Evolutionary conservation across 768 basidiomycete genomes (phyloP).

Genomic region (Phallus indusiatus): DNA sequence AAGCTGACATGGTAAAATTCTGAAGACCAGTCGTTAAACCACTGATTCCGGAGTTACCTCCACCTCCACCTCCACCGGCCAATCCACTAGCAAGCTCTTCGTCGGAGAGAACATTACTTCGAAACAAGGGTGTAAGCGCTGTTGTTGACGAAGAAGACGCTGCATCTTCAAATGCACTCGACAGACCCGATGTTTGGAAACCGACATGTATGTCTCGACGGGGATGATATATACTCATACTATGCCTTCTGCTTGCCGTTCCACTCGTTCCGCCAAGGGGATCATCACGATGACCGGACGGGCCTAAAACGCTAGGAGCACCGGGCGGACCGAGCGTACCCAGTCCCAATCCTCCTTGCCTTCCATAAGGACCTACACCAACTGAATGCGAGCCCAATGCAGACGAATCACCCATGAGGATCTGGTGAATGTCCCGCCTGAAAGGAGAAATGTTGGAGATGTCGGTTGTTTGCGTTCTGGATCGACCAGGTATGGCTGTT

Average conservation of each 20-base stretch:
- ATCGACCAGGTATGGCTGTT: conserved; percentile 24
- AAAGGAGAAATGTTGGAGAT: conserved; percentile 79
- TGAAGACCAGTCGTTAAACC: conserved; percentile 42
- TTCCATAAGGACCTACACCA: conserved; percentile 42
- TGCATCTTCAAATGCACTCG: conserved; percentile 33
- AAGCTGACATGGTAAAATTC: conserved; percentile 1
- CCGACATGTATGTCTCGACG: conserved; percentile 56
- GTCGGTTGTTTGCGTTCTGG: conserved; percentile 34
- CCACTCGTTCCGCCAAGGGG: conserved; percentile 50
- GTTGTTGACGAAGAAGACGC: background rate
- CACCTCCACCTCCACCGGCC: conserved; percentile 17
- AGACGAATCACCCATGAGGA: conserved; percentile 63
- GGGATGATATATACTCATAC: conserved; percentile 76
- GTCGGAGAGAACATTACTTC: conserved; percentile 45
- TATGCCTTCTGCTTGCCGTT: conserved; percentile 74
- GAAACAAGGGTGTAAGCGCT: conserved; percentile 1
- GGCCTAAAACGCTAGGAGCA: conserved; percentile 28
- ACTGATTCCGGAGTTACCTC: background rate
- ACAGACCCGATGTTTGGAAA: conserved; percentile 49
- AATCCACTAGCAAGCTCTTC: conserved; percentile 74
- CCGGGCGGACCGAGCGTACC: background rate
- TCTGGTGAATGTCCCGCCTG: conserved; percentile 73
- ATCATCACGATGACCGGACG: conserved; percentile 27
- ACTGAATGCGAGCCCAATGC: conserved; percentile 53
- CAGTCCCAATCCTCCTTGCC: background rate